Evolutionary conservation across 2,329 filamentous ascomycete genomes (phyloP), one percentile per base, ranked within the genome.

Genomic region (Scolecobasidium constrictum): DNA sequence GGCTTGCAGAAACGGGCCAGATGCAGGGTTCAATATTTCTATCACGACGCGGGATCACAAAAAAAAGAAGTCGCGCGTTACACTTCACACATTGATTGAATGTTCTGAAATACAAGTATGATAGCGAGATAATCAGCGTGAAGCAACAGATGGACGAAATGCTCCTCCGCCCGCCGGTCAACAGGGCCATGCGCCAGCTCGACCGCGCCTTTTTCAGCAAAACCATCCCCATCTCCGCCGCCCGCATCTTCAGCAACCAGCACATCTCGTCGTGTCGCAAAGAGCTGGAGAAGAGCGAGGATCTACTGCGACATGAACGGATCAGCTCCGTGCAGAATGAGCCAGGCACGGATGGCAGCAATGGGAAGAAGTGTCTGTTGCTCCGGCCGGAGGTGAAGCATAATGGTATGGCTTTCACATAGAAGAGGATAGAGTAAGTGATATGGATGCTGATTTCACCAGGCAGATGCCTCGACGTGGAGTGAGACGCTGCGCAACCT

Each of bases 181-280:
- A 90, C 53, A 82, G 84, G 60, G 79, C 81, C 46, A 84, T 86
- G 68, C 79, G 79, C 56, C 74, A 76, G 39, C 77, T 98, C 49
- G 88, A 98, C 65, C 80, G 85, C 51, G 73, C 81, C 13, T 80
- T 93, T 49, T 96, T 96, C 67, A 71, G 75, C 41, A 86, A 81
- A 59, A 83, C 72, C 1, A 66, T 94, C 43, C 78, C 81, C 18
- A 69, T 90, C 18, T 76, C 86, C 6, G 88, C 87, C 3, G 90
- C 87, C 5, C 76, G 82, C 28, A 69, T 96, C 35, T 74, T 77
- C 49, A 83, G 92, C 56, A 75, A 75, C 47, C 82, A 77, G 51
- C 76, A 86, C 53, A 86, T 96, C 44, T 73, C 81, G 18, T 73
- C 70, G 49, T 80, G 84, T 58, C 75, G 84, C 48, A 77, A 77